Percentiles rank a stretch among this genome's conserved stretches.
phyloP scores from a whole-genome alignment of 371 early-diverging fungal genomes.

The Circinella minor region DNA sequence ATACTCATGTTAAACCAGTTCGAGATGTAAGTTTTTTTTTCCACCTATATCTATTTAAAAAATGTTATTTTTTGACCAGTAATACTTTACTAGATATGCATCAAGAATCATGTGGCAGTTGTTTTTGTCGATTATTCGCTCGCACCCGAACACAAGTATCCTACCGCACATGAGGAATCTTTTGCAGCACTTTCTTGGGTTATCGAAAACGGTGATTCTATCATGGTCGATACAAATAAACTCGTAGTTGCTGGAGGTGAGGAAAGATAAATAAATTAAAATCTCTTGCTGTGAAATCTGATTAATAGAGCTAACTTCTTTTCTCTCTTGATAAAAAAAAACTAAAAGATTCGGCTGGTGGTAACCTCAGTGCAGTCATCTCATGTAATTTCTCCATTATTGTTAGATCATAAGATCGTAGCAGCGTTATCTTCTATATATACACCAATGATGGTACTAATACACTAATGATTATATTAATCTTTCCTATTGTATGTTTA shows the following conservation, averaged over 20 bases:
- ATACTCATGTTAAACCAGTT: slow-evolving; percentile 12
- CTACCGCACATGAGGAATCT: slow-evolving; percentile 33
- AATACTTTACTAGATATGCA: slow-evolving; percentile 4
- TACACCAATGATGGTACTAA: no score
- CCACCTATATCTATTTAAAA: no score
- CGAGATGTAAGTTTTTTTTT: slow-evolving; percentile 17
- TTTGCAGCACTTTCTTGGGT: slow-evolving; percentile 26
- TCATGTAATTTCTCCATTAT: slow-evolving; percentile 2
- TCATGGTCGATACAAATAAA: slow-evolving; percentile 18
- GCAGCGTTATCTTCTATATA: no score
- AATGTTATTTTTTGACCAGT: no score
- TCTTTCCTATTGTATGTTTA: neutral
- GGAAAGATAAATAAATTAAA: no score
- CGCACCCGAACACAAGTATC: slow-evolving; percentile 35
- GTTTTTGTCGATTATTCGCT: slow-evolving; percentile 31
- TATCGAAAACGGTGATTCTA: slow-evolving; percentile 11
- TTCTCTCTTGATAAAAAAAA: neutral
- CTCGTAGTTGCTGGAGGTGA: slow-evolving; percentile 21
- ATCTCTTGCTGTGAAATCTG: no score
- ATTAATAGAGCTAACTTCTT: no score
- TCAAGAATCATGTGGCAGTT: slow-evolving; percentile 18
- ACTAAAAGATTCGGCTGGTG: neutral
- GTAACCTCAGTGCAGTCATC: neutral
- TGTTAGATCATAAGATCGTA: no score
- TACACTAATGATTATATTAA: neutral